A percentile compares a stretch with the other conserved stretches of the same genome.
Evolutionary conservation across 305 asterid species (phyloP).

Genomic region (Fraxinus dipetala): DNA sequence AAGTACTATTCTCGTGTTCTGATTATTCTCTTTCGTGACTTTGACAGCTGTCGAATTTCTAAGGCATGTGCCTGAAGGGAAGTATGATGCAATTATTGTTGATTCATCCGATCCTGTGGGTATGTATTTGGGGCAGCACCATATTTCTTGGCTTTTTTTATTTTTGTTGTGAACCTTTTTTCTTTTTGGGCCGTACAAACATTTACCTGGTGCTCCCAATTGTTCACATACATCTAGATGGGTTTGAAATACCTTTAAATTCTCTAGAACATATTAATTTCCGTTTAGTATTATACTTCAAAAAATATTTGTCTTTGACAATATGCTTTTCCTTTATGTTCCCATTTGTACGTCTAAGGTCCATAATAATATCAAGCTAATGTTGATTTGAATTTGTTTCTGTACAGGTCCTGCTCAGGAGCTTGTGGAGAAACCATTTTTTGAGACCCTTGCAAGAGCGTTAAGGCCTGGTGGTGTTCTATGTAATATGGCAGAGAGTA

Average conservation of each 20-base stretch:
- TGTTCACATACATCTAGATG: neutral
- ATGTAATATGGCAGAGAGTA: slow-evolving; percentile 96
- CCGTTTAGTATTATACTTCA: neutral
- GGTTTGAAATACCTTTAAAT: neutral
- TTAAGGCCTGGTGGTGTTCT: slow-evolving; percentile 90
- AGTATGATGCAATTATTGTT: slow-evolving; percentile 84
- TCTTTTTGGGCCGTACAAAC: neutral
- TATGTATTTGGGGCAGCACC: slow-evolving; percentile 32
- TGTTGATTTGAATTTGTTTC: slow-evolving; percentile 4
- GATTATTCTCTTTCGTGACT: slow-evolving; percentile 15
- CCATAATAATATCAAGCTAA: neutral
- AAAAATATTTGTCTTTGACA: neutral
- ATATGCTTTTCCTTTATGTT: neutral
- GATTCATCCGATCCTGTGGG: slow-evolving; percentile 98
- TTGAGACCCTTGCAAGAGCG: slow-evolving; percentile 76
- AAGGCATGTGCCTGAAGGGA: slow-evolving; percentile 58
- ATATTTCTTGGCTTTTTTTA: neutral
- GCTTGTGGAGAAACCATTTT: slow-evolving; percentile 91
- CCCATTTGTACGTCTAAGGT: neutral
- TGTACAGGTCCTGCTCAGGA: slow-evolving; percentile 86
- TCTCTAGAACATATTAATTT: neutral
- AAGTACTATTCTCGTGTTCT: slow-evolving; percentile 1
- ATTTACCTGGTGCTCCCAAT: neutral
- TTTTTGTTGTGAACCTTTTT: neutral
- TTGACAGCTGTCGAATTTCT: slow-evolving; percentile 76